Base-by-base conservation (phyloP, 2,329 filamentous ascomycete species). In the Canariomyces notabilis region DNA sequence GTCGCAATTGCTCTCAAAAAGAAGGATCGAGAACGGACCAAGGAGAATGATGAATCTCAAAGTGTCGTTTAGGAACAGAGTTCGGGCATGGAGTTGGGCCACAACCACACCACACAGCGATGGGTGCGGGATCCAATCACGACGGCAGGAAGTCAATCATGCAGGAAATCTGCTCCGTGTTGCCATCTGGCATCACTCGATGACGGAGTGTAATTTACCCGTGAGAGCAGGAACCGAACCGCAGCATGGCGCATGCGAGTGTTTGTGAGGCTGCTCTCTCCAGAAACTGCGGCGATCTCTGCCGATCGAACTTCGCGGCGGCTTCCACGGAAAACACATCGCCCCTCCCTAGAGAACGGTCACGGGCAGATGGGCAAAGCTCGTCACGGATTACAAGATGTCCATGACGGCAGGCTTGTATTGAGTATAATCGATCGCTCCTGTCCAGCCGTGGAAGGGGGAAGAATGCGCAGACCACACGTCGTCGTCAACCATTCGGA, bases 101-200 rank as follows among this genome's bases (percentile, higher is more conserved):
- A 57, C 49, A 59, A 57, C 43, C 23, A 42, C 47, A 52, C 49
- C 41, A 53, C 46, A 44, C 49, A 43, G 50, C 37, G 38, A 47
- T 50, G 45, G 16, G 36, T 44, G 50, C 29, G 55, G 48, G 52
- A 44, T 34, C 57, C 57, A 59, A 59, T 59, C 57, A 57, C 52
- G 45, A 21, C 49, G 48, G 53, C 51, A 53, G 50, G 39, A 37
- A 29, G 44, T 50, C 34, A 48, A 49, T 38, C 49, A 46, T 59
- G 57, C 55, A 55, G 49, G 46, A 48, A 38, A 37, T 43, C 41
- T 39, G 48, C 41, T 43, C 42, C 41, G 41, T 50, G 37, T 45
- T 58, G 57, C 54, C 55, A 59, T 59, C 51, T 59, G 57, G 52
- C 57, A 59, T 54, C 55, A 53, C 51, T 56, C 29, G 49, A 54